Conservation (phyloP, 352 stramenopile species). For the Phytophthora melonis region DNA sequence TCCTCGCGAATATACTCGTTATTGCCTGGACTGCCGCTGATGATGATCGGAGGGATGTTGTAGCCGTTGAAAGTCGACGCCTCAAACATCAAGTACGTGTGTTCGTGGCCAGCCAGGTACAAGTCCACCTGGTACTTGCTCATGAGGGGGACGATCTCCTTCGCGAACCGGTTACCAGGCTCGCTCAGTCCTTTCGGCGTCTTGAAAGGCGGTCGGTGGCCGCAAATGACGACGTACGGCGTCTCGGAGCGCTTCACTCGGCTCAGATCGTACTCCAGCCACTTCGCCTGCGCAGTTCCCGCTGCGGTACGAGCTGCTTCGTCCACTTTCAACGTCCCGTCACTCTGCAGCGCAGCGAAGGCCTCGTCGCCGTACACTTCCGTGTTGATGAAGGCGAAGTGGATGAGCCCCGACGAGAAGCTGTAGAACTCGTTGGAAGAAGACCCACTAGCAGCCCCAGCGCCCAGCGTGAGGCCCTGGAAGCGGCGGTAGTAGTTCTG, state of each 20-base stretch:
- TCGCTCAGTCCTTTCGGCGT: conserved; percentile 53
- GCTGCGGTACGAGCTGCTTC: conserved; percentile 46
- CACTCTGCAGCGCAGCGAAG: conserved; percentile 51
- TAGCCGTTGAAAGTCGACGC: conserved; percentile 57
- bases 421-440: conserved; percentile 82
- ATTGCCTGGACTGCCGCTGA: conserved; percentile 78
- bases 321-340: conserved; percentile 66
- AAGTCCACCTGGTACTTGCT: conserved; percentile 80
- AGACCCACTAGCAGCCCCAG: conserved; percentile 64
- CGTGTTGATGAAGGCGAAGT: conserved; percentile 86
- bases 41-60: conserved; percentile 73
- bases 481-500: conserved; percentile 83
- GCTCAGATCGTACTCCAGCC: conserved; percentile 80
- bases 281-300: conserved; percentile 51
- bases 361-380: conserved; percentile 80
- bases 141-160: conserved; percentile 77
- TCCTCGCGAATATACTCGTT: conserved; percentile 77
- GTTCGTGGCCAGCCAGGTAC: conserved; percentile 75
- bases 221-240: conserved; percentile 78
- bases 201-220: conserved; percentile 78
- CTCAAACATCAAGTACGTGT: conserved; percentile 78
- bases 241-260: conserved; percentile 65
- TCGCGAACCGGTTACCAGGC: conserved; percentile 62
- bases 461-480: conserved; percentile 58
- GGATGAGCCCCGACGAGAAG: conserved; percentile 67